These are phyloP conservation scores for Sarocladium strictum DNA, from an alignment of 2,329 filamentous ascomycete genomes.

Conservation along the genomic window DNA sequence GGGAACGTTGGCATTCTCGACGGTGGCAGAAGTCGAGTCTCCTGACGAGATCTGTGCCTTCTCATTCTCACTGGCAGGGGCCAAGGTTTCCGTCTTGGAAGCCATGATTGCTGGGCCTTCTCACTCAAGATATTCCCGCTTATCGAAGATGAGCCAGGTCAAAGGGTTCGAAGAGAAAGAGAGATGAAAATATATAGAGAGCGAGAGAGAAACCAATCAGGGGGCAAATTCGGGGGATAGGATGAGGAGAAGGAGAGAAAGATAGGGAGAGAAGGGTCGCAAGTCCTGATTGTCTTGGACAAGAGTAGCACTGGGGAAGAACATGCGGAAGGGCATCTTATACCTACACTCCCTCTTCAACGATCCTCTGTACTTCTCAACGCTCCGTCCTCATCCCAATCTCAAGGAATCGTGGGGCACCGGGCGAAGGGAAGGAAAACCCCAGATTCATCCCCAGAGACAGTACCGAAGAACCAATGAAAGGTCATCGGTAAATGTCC, in stretches of 20 bases:
- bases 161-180: background rate
- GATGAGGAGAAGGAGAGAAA: background rate
- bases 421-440: slow-evolving; percentile 6
- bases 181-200: too few species aligned
- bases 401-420: slow-evolving; percentile 1
- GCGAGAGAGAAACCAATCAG: background rate
- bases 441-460: slow-evolving; percentile 4
- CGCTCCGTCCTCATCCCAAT: background rate
- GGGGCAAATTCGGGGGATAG: background rate
- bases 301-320: background rate
- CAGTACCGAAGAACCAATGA: background rate
- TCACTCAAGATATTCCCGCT: too few species aligned
- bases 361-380: too few species aligned
- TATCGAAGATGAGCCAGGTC: too few species aligned
- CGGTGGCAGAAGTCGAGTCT: slow-evolving; percentile 1
- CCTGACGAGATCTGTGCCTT: background rate
- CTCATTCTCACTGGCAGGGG: background rate
- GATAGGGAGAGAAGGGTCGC: background rate
- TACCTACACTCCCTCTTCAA: background rate
- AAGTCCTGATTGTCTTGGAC: background rate
- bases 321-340: background rate
- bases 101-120: background rate
- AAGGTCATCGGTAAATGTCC: slow-evolving; percentile 4
- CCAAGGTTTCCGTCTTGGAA: slow-evolving; percentile 5
- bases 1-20: background rate